Base-by-base conservation (phyloP, 768 basidiomycete genomes). In the Antrodiella citrinella region DNA sequence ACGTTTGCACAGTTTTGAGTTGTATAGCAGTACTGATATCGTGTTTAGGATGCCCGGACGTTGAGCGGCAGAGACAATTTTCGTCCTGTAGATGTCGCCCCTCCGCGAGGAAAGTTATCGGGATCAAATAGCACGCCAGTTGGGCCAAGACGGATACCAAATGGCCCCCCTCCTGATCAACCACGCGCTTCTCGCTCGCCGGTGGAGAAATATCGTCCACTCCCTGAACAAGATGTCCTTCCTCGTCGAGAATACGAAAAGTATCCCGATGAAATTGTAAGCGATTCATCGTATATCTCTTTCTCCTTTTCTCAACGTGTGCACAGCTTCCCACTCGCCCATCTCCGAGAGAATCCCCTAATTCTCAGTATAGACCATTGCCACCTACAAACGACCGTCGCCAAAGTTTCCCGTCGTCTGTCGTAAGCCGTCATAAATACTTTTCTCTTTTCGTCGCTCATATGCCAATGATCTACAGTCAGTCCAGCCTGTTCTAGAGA, bases 81-180 rank as follows among this genome's bases (percentile, higher is more conserved):
- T n/a, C n/a, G n/a, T n/a, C n/a, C n/a, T n/a, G n/a, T n/a, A n/a
- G n/a, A n/a, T n/a, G n/a, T n/a, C n/a, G n/a, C n/a, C n/a, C 44
- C 52, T 38, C 38, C 52, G 4, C 49, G 42, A 4, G 41, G 7
- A 18, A 38, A 38, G 18, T 5, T 55, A 2, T 51, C 52, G 4
- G 55, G 51, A 0, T 54, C 54, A 3, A 58, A 58, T 44, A 53
- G 35, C 21, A 26, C 51, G 12, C 51, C 55, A 19, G 30, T 54
- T n/a, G 51, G 46, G 2, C 39, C 26, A 4, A 51, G 51, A 30
- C 25, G 22, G 25, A 43, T 39, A 1, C 24, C 22, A 7, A 23
- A 51, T 24, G 40, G 12, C 3, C 26, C 47, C n/a, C n/a, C n/a
- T n/a, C 48, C 9, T 51, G 53, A 15, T 30, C 44, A 4, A 44